Percentiles rank a stretch among this genome's conserved stretches.
Evolutionary conservation across 768 basidiomycete species (phyloP).

Genomic region (Amanita phalloides): DNA sequence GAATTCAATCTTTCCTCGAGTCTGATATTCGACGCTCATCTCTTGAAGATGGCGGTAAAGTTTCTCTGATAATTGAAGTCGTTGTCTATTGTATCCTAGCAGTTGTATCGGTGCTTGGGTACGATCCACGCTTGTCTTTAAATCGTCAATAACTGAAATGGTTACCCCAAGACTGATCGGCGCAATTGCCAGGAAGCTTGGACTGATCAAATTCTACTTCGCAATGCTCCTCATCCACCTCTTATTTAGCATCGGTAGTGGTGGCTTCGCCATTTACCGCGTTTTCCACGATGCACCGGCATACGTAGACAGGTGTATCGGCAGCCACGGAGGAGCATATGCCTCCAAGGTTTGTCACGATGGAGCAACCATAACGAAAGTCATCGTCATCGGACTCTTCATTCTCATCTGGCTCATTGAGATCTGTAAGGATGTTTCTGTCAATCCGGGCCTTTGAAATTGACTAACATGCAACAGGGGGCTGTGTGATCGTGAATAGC

Average conservation of each 20-base stretch:
- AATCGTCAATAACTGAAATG: background rate
- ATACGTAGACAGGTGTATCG: slow-evolving; percentile 27
- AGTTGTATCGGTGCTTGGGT: slow-evolving; percentile 36
- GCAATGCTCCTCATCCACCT: slow-evolving; percentile 30
- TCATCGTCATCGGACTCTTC: slow-evolving; percentile 29
- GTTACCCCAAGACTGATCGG: slow-evolving; percentile 26
- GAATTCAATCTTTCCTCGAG: background rate
- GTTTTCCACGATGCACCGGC: slow-evolving; percentile 29
- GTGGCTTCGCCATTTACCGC: slow-evolving; percentile 32
- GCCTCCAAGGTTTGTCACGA: slow-evolving; percentile 25
- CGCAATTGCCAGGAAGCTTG: slow-evolving; percentile 27
- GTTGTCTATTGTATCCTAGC: slow-evolving; percentile 30
- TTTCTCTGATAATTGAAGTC: slow-evolving; percentile 30
- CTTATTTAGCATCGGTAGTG: slow-evolving; percentile 32
- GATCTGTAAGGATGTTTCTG: slow-evolving; percentile 26
- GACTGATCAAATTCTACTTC: slow-evolving; percentile 32
- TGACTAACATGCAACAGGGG: slow-evolving; percentile 20
- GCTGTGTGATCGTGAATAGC: slow-evolving; percentile 33
- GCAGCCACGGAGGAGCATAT: slow-evolving; percentile 17
- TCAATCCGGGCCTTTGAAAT: background rate
- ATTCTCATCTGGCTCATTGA: slow-evolving; percentile 36
- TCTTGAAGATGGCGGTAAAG: slow-evolving; percentile 23
- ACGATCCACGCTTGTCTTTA: slow-evolving; percentile 3
- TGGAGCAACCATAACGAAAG: slow-evolving; percentile 29
- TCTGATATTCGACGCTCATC: background rate